phyloP scores from a whole-genome alignment of 352 stramenopile species.

The Peronospora farinosa region DNA sequence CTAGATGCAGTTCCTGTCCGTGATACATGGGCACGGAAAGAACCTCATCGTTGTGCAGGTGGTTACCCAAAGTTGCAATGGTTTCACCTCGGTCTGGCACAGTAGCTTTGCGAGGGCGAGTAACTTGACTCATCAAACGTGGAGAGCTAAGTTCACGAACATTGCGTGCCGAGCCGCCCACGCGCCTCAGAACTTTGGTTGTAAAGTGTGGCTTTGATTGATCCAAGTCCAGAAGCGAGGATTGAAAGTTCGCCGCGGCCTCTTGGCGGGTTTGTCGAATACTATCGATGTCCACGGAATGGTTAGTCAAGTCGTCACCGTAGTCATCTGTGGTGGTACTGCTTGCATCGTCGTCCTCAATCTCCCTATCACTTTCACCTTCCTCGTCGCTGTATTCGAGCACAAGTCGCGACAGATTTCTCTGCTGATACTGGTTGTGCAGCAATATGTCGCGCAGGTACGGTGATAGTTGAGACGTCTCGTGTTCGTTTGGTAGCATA shows the following conservation, averaged over 20 bases:
- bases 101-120: slow-evolving; percentile 29
- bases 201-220: slow-evolving; percentile 22
- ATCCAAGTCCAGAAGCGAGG: slow-evolving; percentile 30
- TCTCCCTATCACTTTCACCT: slow-evolving; percentile 24
- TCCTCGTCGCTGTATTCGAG: slow-evolving; percentile 21
- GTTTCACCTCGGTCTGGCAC: slow-evolving; percentile 11
- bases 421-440: slow-evolving; percentile 21
- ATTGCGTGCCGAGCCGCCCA: slow-evolving; percentile 27
- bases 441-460: slow-evolving; percentile 23
- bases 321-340: slow-evolving; percentile 37
- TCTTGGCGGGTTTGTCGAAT: slow-evolving; percentile 30
- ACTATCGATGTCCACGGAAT: slow-evolving; percentile 38
- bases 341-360: slow-evolving; percentile 31
- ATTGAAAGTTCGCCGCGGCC: slow-evolving; percentile 34
- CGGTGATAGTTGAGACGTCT: slow-evolving; percentile 36
- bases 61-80: neutral
- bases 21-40: slow-evolving; percentile 39
- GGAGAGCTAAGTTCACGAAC: slow-evolving; percentile 48
- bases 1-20: slow-evolving; percentile 48
- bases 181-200: slow-evolving; percentile 22
- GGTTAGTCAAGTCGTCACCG: slow-evolving; percentile 17
- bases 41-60: slow-evolving; percentile 7
- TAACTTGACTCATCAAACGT: slow-evolving; percentile 35
- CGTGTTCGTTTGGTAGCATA: slow-evolving; percentile 37
- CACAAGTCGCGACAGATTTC: slow-evolving; percentile 5